These are phyloP conservation scores for Apiotrichum brassicae DNA, from an alignment of 1,284 basidiomycete species.

Conservation along the genomic window DNA sequence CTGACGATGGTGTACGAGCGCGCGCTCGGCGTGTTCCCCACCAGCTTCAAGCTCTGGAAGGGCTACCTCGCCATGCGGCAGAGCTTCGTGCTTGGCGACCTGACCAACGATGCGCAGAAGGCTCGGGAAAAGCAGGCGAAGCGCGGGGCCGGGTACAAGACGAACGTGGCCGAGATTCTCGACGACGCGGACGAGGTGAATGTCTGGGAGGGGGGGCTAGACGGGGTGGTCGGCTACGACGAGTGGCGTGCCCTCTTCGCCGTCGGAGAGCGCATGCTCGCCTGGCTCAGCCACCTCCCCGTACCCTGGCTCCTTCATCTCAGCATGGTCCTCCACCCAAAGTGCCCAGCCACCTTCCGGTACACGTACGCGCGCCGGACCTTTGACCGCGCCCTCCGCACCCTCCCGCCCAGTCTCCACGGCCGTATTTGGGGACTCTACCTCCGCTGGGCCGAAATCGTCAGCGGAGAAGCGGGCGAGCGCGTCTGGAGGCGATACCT, in stretches of 20 bases:
- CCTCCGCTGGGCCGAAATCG: slow-evolving; percentile 84
- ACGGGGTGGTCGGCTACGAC: slow-evolving; percentile 81
- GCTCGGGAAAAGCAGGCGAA: slow-evolving; percentile 56
- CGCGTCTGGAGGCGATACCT: slow-evolving; percentile 87
- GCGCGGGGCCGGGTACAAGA: slow-evolving; percentile 65
- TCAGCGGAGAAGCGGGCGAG: slow-evolving; percentile 77
- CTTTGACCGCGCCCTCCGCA: slow-evolving; percentile 89
- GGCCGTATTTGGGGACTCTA: slow-evolving; percentile 89
- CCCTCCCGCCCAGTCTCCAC: slow-evolving; percentile 90
- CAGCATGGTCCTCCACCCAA: slow-evolving; percentile 81
- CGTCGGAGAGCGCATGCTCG: slow-evolving; percentile 83
- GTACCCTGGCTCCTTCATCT: slow-evolving; percentile 91
- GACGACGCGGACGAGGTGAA: slow-evolving; percentile 78
- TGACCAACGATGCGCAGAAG: slow-evolving; percentile 41
- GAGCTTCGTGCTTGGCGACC: slow-evolving; percentile 75
- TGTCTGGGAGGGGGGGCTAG: slow-evolving; percentile 78
- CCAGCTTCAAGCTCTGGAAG: slow-evolving; percentile 91
- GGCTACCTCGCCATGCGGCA: slow-evolving; percentile 79
- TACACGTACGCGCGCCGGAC: slow-evolving; percentile 87
- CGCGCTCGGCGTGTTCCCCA: slow-evolving; percentile 79
- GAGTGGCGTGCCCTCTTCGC: slow-evolving; percentile 91
- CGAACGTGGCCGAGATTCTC: slow-evolving; percentile 80
- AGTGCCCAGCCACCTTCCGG: slow-evolving; percentile 76
- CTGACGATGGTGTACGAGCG: slow-evolving; percentile 88
- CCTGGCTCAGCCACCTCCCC: slow-evolving; percentile 82